Conservation (phyloP, 768 basidiomycete species). For the Grammothele lineata region DNA sequence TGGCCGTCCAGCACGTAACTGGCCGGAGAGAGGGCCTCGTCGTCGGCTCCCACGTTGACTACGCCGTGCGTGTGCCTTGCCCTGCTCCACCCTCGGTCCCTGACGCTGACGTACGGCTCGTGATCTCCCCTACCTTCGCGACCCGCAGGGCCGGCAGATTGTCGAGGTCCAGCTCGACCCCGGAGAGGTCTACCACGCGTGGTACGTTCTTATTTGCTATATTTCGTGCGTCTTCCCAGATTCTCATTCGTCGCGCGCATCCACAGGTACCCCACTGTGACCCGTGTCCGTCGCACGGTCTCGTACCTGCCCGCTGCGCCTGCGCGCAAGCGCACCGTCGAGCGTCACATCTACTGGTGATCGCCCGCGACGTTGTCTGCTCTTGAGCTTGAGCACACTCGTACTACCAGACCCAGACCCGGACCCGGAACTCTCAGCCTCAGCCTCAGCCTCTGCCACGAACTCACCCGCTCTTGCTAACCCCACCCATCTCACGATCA, state of each 20-base stretch:
- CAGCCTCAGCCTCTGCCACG: not conserved
- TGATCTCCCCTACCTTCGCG: not conserved
- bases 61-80: slow-evolving; percentile 43
- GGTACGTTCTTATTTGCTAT: slow-evolving; percentile 38
- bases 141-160: slow-evolving; percentile 70
- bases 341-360: slow-evolving; percentile 77
- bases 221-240: no score
- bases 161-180: slow-evolving; percentile 78
- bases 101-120: not conserved
- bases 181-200: slow-evolving; percentile 63
- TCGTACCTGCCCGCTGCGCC: slow-evolving; percentile 49
- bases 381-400: not conserved
- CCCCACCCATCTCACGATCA: no score
- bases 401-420: not conserved
- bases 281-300: slow-evolving; percentile 71
- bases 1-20: slow-evolving; percentile 63
- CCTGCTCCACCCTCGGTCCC: not conserved
- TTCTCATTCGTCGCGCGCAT: not conserved
- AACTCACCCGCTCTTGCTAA: no score
- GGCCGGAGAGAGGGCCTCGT: slow-evolving; percentile 79
- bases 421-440: not conserved
- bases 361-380: slow-evolving; percentile 1
- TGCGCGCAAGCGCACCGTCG: slow-evolving; percentile 54
- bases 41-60: slow-evolving; percentile 70
- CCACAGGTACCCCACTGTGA: slow-evolving; percentile 70